Evolutionary conservation across 108 stramenopile species (phyloP).

Genomic region (Nannochloropsis oceanica): DNA sequence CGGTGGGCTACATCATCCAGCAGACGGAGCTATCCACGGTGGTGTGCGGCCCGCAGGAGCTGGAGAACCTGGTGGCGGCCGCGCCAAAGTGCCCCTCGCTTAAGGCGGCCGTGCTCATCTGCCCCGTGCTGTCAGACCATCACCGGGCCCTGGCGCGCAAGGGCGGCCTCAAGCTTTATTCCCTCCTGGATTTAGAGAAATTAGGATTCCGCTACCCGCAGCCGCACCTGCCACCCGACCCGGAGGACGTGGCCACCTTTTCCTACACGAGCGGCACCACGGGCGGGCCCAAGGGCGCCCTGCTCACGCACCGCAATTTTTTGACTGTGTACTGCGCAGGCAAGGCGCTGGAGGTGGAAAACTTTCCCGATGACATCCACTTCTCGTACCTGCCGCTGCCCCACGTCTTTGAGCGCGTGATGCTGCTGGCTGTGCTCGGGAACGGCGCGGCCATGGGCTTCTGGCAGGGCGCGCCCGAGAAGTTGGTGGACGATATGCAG

Average conservation of each 20-base stretch:
- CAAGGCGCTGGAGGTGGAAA: background rate
- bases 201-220: conserved; percentile 6
- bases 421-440: background rate
- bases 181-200: conserved; percentile 11
- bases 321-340: background rate
- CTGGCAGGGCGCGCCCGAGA: conserved; percentile 6
- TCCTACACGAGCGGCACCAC: conserved; percentile 87
- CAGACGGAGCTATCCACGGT: conserved; percentile 63
- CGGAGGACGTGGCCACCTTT: conserved; percentile 52
- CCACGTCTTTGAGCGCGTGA: conserved; percentile 76
- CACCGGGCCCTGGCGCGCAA: background rate
- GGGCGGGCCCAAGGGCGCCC: conserved; percentile 83
- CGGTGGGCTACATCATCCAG: conserved; percentile 62
- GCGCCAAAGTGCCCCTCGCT: background rate
- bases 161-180: conserved; percentile 9
- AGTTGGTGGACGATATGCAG: conserved; percentile 20
- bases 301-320: conserved; percentile 66
- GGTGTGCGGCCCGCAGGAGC: conserved; percentile 55
- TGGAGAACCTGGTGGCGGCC: conserved; percentile 49
- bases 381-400: conserved; percentile 84
- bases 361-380: conserved; percentile 53
- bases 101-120: background rate
- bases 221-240: conserved; percentile 18
- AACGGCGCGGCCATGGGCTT: conserved; percentile 15
- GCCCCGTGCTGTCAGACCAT: background rate